Percentiles rank a stretch among this genome's conserved stretches.
These are phyloP conservation scores for Byssothecium circinans DNA, from an alignment of 2,329 filamentous ascomycete genomes.

Conservation along the genomic window DNA sequence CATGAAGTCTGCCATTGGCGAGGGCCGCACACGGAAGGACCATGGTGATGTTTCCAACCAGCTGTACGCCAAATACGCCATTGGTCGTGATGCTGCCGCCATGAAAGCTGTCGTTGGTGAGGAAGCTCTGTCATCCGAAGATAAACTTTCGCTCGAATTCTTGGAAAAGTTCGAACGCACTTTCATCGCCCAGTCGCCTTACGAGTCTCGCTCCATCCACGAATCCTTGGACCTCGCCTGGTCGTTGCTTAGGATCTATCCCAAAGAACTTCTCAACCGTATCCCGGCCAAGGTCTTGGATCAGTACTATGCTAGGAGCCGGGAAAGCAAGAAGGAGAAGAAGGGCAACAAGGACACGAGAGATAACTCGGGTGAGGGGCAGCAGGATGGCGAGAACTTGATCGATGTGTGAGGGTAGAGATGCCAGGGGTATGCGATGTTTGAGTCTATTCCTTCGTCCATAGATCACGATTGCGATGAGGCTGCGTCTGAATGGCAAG, in stretches of 20 bases:
- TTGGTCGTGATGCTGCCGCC: conserved; percentile 93
- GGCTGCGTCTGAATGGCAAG: conserved; percentile 13
- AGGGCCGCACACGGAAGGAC: conserved; percentile 94
- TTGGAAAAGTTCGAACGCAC: conserved; percentile 96
- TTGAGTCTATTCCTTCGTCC: not conserved
- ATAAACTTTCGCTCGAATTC: conserved; percentile 97
- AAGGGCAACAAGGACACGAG: conserved; percentile 48
- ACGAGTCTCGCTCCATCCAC: conserved; percentile 88
- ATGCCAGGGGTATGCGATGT: no score
- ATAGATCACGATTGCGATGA: conserved; percentile 11
- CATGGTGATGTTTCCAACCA: conserved; percentile 99
- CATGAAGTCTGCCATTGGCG: conserved; percentile 99
- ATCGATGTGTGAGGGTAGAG: conserved; percentile 39
- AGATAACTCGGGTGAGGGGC: conserved; percentile 44
- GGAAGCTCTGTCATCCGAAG: conserved; percentile 91
- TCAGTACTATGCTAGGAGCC: conserved; percentile 53
- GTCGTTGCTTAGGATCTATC: conserved; percentile 95
- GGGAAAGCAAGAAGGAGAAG: conserved; percentile 39
- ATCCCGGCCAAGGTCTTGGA: conserved; percentile 58
- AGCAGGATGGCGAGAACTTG: conserved; percentile 41
- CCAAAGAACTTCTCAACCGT: conserved; percentile 96
- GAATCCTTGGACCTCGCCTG: conserved; percentile 95
- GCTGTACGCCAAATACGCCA: conserved; percentile 99
- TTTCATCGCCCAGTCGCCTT: conserved; percentile 89
- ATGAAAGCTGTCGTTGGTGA: conserved; percentile 99